Percentiles rank a stretch among this genome's conserved stretches.
Evolutionary conservation across 2,329 filamentous ascomycete species (phyloP).

Genomic region (Ophiosphaerella herpotricha): DNA sequence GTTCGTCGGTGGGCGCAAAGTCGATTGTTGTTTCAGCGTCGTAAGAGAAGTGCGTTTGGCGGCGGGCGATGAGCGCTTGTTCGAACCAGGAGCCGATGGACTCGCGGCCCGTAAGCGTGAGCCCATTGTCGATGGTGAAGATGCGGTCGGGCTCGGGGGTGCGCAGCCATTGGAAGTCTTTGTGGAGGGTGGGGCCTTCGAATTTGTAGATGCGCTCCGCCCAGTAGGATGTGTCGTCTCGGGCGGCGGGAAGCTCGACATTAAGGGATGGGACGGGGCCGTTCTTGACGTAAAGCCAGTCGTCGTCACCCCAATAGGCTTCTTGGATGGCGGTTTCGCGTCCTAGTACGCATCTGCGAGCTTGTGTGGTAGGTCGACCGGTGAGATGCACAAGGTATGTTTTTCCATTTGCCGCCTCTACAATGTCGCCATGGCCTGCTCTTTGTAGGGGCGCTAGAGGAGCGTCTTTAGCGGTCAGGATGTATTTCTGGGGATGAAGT

Average conservation of each 20-base stretch:
- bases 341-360: conserved; percentile 41
- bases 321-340: conserved; percentile 58
- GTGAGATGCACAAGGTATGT: conserved; percentile 42
- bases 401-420: conserved; percentile 40
- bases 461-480: conserved; percentile 49
- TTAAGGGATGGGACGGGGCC: conserved; percentile 54
- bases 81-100: conserved; percentile 55
- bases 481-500: conserved; percentile 46
- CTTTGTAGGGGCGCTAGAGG: conserved; percentile 38
- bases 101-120: conserved; percentile 61
- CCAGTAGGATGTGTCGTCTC: conserved; percentile 42
- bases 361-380: conserved; percentile 40
- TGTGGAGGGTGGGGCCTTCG: conserved; percentile 51
- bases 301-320: conserved; percentile 63
- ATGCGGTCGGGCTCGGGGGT: conserved; percentile 56
- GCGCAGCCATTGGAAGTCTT: conserved; percentile 62
- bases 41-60: conserved; percentile 65
- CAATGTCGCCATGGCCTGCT: conserved; percentile 45
- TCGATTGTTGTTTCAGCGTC: conserved; percentile 62
- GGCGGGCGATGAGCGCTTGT: conserved; percentile 59
- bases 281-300: conserved; percentile 66
- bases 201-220: conserved; percentile 56
- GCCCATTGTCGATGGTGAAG: conserved; percentile 49
- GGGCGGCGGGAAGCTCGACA: conserved; percentile 34
- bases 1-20: conserved; percentile 62